Base-by-base conservation (phyloP, 345 rosid genomes). In the Lagerstroemia speciosa region DNA sequence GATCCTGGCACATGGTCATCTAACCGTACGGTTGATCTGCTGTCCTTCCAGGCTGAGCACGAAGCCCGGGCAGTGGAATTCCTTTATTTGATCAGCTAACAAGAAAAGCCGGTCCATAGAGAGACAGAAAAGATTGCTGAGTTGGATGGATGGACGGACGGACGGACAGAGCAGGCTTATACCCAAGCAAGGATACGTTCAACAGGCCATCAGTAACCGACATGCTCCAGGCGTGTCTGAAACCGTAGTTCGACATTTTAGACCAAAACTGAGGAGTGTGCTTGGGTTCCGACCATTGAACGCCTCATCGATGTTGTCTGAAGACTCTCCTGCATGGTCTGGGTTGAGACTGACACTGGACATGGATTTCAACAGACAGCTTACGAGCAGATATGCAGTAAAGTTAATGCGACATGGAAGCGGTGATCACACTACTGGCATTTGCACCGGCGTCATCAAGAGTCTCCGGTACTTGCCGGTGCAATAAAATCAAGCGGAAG, bases 21-120 rank as follows among this genome's bases (percentile, higher is more conserved):
- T n/a, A n/a, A n/a, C n/a, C n/a, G n/a, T 36, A 91, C 93, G 2
- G 99, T 81, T 30, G 88, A 89, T 69, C 99, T 98, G 84, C 91
- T 98, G 78, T 91, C 99, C 84, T 94, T 94, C 96, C 98, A 94
- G 41, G 98, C 57, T 34, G 98, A 91, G 83, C 99, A 91, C 67
- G 89, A 73, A 31, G 86, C 95, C 99, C 84, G 67, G 24, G 74
- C 69, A 57, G 63, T 50, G 55, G 40, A 69, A 62, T 15, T 30
- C 16, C 6, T 11, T 61, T 20, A 61, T 26, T 29, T 34, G 30
- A 12, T 61, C 36, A 30, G 11, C 3, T 30, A 30, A 61, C 2
- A n/a, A n/a, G n/a, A n/a, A n/a, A n/a, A n/a, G n/a, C 20, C 50
- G 3, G 50, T 1, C 4, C 17, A 45, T 11, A 45, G 4, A 45